Conservation (phyloP, 192 early-diverging fungal genomes). For the Spizellomyces punctatus region DNA sequence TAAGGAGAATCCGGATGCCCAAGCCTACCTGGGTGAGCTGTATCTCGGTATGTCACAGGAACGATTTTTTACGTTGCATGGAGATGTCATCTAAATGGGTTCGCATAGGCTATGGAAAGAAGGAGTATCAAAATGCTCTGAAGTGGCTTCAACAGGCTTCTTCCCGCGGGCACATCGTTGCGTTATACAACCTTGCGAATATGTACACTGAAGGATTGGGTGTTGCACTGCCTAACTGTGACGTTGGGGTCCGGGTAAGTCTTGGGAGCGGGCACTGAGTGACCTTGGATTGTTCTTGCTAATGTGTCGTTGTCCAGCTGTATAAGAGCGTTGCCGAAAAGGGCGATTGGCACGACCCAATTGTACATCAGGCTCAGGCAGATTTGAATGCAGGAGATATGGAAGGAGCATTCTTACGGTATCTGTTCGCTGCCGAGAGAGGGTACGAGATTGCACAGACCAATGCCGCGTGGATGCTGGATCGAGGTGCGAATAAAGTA, state of each 20-base stretch:
- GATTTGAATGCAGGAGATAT: conserved; percentile 66
- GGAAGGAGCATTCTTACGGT: conserved; percentile 71
- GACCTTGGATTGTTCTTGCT: background rate
- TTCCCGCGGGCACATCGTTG: conserved; percentile 67
- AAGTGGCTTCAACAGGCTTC: conserved; percentile 63
- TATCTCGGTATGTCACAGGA: conserved; percentile 34
- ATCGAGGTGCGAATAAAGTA: conserved; percentile 44
- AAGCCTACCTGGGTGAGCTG: conserved; percentile 70
- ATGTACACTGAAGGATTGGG: conserved; percentile 62
- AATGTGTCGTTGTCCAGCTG: conserved; percentile 42
- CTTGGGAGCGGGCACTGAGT: conserved; percentile 40
- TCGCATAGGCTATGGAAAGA: conserved; percentile 30
- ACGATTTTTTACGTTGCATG: background rate
- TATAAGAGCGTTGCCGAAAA: conserved; percentile 81
- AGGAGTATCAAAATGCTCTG: conserved; percentile 45
- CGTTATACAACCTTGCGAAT: conserved; percentile 80
- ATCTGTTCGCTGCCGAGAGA: conserved; percentile 85
- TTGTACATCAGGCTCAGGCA: conserved; percentile 58
- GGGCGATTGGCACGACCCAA: conserved; percentile 80
- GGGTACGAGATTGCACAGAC: conserved; percentile 86
- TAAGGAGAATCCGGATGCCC: conserved; percentile 72
- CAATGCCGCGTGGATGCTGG: conserved; percentile 90
- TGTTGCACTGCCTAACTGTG: conserved; percentile 56
- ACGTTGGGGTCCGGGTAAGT: conserved; percentile 51
- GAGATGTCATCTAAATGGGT: conserved; percentile 4